Evolutionary conservation across 2,329 filamentous ascomycete species (phyloP).

Genomic region (Pestalotiopsis sp.): DNA sequence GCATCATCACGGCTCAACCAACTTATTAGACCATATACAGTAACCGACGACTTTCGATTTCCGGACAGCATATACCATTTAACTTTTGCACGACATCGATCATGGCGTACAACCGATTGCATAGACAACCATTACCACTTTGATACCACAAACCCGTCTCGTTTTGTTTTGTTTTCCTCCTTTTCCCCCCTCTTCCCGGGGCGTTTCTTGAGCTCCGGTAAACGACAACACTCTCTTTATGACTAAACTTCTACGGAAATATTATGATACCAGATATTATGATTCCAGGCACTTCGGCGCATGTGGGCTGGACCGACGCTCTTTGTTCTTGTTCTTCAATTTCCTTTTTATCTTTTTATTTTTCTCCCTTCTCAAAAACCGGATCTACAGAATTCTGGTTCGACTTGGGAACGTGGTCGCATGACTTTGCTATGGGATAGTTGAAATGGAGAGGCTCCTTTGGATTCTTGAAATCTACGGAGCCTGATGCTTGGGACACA

Average conservation of each 20-base stretch:
- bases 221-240: slow-evolving; percentile 6
- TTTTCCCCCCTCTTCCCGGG: slow-evolving; percentile 20
- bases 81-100: slow-evolving; percentile 16
- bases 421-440: background rate
- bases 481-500: background rate
- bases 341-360: background rate
- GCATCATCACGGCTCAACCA: background rate
- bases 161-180: slow-evolving; percentile 9
- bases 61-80: slow-evolving; percentile 5
- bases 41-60: background rate
- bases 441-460: background rate
- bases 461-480: background rate
- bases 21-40: background rate
- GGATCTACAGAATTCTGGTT: background rate
- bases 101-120: slow-evolving; percentile 18
- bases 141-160: slow-evolving; percentile 26
- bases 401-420: background rate
- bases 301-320: slow-evolving; percentile 9
- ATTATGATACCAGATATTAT: slow-evolving; percentile 9
- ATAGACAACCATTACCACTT: slow-evolving; percentile 20
- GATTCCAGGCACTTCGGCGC: slow-evolving; percentile 1
- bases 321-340: slow-evolving; percentile 1
- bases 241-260: slow-evolving; percentile 10
- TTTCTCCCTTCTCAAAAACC: background rate
- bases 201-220: slow-evolving; percentile 6